A percentile compares a stretch with the other conserved stretches of the same genome.
phyloP scores from a whole-genome alignment of 495 filamentous ascomycete species.

The Hypoxylon perforatum region DNA sequence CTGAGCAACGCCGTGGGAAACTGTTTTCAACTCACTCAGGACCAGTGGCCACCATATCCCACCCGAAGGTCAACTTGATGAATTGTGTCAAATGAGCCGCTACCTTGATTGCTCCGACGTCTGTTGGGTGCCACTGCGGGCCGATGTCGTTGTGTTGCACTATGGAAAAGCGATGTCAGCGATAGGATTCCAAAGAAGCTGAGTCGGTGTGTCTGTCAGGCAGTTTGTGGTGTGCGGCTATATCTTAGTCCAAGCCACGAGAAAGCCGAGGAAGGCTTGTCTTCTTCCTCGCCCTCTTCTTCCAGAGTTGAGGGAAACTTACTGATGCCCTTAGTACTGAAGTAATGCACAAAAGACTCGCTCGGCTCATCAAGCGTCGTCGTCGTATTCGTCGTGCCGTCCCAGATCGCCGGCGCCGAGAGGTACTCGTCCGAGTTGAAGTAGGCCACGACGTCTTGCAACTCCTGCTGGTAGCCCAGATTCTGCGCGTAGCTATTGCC shows the following conservation, averaged over 20 bases:
- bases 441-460: slow-evolving; percentile 64
- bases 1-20: slow-evolving; percentile 16
- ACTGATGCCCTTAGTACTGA: slow-evolving; percentile 71
- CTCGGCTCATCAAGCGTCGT: slow-evolving; percentile 46
- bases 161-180: slow-evolving; percentile 6
- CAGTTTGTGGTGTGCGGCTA: too few relatives aligned
- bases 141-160: slow-evolving; percentile 77
- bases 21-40: slow-evolving; percentile 62
- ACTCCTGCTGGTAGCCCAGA: slow-evolving; percentile 63
- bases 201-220: too few relatives aligned
- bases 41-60: slow-evolving; percentile 69
- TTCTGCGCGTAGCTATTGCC: slow-evolving; percentile 66
- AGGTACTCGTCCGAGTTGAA: slow-evolving; percentile 65
- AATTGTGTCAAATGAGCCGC: slow-evolving; percentile 74
- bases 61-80: slow-evolving; percentile 63
- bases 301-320: not conserved
- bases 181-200: too few relatives aligned
- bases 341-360: slow-evolving; percentile 72
- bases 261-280: too few relatives aligned
- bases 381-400: slow-evolving; percentile 56
- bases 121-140: slow-evolving; percentile 72
- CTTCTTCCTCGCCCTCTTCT: too few relatives aligned
- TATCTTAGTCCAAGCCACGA: too few relatives aligned
- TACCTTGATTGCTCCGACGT: slow-evolving; percentile 74
- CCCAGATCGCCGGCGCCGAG: slow-evolving; percentile 53